Evolutionary conservation across 371 early-diverging fungal species (phyloP), one percentile per base, ranked within the genome.

Genomic region (Lichtheimia hyalospora): DNA sequence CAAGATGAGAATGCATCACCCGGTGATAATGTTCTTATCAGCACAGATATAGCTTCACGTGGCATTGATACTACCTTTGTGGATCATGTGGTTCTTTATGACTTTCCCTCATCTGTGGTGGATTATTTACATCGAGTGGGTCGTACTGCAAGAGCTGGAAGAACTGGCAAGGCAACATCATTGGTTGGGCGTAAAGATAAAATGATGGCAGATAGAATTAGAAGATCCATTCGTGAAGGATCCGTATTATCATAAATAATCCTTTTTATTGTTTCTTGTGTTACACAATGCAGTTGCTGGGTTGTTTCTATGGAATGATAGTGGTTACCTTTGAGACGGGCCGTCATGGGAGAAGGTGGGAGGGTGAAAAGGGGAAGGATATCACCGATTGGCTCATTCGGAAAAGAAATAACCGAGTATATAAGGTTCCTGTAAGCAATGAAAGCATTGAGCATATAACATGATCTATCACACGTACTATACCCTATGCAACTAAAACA

Each of bases 51-150:
- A 65, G 96, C 94, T 2, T 93, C 96, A 3, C 81, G 98, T 48
- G 98, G 98, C 0, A 75, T 98, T 43, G 97, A 98, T 66, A 92
- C 93, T n/a, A 85, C 87, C 7, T 82, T 84, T 55, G 96, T 97
- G 18, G 88, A 92, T 44, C 94, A 96, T 74, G 96, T 99, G 21
- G 81, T 99, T 15, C 70, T 96, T 57, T 98, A 91, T 69, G 98
- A 99, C 60, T 93, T 98, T 68, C 99, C 99, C 2, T 87, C 90
- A 10, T 92, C 89, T 3, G 89, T 89, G 1, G 89, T 96, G 18
- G 95, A 96, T 70, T 99, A 96, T 71, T 67, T 98, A 52, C 99
- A 99, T 74, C 87, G 99, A n/a, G 89, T 92, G 0, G 99, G 99
- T 0, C 77, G 99, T 28, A 98, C 99, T 0, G 99, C 95, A 3